Conservation (phyloP, 768 basidiomycete species). For the Trametes meyenii region DNA sequence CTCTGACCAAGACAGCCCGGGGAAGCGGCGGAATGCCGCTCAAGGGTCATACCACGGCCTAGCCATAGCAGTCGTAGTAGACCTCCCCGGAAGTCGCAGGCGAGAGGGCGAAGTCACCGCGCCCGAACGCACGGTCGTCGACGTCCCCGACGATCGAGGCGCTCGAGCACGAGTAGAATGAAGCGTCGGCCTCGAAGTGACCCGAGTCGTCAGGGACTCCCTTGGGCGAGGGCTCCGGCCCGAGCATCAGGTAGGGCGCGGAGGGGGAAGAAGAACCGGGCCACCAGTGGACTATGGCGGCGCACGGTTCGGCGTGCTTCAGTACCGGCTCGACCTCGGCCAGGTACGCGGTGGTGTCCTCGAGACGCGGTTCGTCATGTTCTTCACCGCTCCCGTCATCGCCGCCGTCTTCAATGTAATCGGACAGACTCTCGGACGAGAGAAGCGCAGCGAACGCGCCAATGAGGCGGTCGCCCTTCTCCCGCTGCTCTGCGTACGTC, state of each 20-base stretch:
- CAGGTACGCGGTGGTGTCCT: neutral
- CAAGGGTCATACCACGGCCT: too few relatives aligned
- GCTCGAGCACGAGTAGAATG: neutral
- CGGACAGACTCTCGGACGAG: neutral
- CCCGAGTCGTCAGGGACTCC: neutral
- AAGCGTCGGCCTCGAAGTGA: neutral
- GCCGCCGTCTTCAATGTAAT: neutral
- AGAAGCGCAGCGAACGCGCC: neutral
- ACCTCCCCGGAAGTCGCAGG: too few relatives aligned
- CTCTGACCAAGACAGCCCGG: too few relatives aligned
- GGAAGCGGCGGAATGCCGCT: too few relatives aligned
- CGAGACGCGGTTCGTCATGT: too few relatives aligned
- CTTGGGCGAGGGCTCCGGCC: neutral
- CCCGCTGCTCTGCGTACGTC: neutral
- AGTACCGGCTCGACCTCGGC: neutral
- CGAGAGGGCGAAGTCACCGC: neutral
- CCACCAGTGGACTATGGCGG: neutral
- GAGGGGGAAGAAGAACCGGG: neutral
- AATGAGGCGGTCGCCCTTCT: neutral
- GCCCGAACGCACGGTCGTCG: neutral
- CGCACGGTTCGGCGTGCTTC: neutral
- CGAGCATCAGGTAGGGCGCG: too few relatives aligned
- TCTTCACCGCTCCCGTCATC: neutral
- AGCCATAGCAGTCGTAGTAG: too few relatives aligned
- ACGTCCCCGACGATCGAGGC: neutral